phyloP scores from a whole-genome alignment of 192 early-diverging fungal species.

The Coemansia sp. region DNA sequence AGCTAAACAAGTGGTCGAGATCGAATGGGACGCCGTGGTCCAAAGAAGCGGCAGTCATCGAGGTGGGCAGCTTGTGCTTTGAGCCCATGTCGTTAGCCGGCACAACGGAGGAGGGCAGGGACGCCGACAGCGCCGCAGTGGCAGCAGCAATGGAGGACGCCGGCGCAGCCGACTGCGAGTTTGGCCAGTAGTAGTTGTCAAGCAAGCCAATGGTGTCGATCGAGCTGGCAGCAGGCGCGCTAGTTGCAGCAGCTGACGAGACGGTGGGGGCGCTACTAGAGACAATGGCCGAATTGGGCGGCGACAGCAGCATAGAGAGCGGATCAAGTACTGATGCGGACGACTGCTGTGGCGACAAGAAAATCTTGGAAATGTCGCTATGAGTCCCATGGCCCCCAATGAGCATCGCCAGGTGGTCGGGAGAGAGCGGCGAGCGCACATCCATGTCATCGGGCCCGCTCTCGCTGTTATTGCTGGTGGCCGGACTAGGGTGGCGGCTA shows the following conservation, averaged over 20 bases:
- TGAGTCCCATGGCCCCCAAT: slow-evolving; percentile 9
- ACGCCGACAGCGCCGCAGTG: not conserved
- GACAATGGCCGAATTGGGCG: slow-evolving; percentile 10
- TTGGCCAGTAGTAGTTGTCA: slow-evolving; percentile 21
- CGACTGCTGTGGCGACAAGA: not conserved
- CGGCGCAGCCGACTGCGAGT: not conserved
- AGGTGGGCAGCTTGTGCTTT: not conserved
- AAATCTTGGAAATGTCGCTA: not conserved
- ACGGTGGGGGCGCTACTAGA: not conserved
- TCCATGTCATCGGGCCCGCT: slow-evolving; percentile 30
- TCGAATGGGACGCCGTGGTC: slow-evolving; percentile 18
- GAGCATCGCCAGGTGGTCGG: slow-evolving; percentile 26
- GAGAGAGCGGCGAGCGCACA: slow-evolving; percentile 3
- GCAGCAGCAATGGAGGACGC: not conserved
- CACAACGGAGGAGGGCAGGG: slow-evolving; percentile 8
- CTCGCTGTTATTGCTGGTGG: slow-evolving; percentile 35
- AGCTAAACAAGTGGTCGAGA: slow-evolving; percentile 23
- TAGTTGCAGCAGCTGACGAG: not conserved
- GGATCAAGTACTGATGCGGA: slow-evolving; percentile 19
- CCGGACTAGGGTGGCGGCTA: slow-evolving; percentile 38
- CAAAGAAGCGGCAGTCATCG: not conserved
- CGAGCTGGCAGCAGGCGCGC: not conserved
- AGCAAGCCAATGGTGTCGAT: not conserved
- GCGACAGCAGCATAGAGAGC: slow-evolving; percentile 38
- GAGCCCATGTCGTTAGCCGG: slow-evolving; percentile 7